Evolutionary conservation across 73 alveolate genomes (phyloP).

Genomic region (Tetrahymena malaccensis): DNA sequence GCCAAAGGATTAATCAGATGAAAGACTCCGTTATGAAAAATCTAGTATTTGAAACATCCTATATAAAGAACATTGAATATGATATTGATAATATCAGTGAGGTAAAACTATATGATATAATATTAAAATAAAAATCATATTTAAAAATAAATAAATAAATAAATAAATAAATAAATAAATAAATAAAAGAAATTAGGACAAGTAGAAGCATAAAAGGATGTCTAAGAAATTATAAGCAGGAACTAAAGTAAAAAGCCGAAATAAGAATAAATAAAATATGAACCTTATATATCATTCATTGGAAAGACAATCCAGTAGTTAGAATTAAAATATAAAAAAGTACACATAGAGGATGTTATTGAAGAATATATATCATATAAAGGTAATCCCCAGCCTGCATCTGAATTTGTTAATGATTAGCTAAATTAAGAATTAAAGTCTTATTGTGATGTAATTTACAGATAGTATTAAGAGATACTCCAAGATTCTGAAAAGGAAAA

Average conservation of each 20-base stretch:
- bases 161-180: neutral
- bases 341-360: neutral
- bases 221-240: neutral
- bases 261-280: neutral
- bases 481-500: neutral
- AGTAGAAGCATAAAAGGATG: neutral
- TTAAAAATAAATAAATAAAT: neutral
- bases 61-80: neutral
- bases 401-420: neutral
- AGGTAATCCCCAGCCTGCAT: neutral
- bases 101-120: neutral
- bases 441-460: neutral
- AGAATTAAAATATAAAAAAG: neutral
- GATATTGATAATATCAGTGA: neutral
- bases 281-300: neutral
- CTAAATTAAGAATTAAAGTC: neutral
- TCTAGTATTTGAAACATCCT: neutral
- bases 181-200: neutral
- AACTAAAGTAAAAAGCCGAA: neutral
- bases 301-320: neutral
- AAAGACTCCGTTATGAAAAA: neutral
- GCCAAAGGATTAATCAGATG: neutral
- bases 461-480: neutral
- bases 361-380: neutral
- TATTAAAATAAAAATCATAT: too few relatives aligned